Conservation (phyloP, 305 asterid genomes). For the Solanum hybrid region DNA sequence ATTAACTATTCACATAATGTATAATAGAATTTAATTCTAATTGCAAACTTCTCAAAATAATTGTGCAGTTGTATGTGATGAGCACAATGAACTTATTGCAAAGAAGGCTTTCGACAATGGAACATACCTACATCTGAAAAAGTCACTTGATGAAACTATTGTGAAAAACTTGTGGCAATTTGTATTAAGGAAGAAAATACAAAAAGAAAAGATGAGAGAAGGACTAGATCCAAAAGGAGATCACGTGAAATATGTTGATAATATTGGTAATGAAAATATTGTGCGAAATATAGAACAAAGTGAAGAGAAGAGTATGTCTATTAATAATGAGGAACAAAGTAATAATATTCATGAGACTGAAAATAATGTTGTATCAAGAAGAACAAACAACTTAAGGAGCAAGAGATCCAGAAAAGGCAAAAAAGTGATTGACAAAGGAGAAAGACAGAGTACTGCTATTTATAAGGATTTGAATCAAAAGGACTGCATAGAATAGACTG, state of each 20-base stretch:
- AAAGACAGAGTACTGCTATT: too few relatives aligned
- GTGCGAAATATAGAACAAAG: too few relatives aligned
- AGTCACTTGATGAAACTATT: neutral
- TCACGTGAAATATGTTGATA: too few relatives aligned
- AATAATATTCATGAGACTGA: too few relatives aligned
- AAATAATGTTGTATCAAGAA: neutral
- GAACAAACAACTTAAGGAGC: neutral
- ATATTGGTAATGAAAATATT: too few relatives aligned
- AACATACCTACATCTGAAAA: neutral
- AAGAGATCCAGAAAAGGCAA: neutral
- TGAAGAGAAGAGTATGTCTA: too few relatives aligned
- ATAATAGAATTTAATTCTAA: neutral
- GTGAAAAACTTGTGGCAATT: neutral
- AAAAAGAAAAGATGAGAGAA: neutral
- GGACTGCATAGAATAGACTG: too few relatives aligned
- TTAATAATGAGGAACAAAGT: too few relatives aligned
- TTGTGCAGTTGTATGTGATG: neutral
- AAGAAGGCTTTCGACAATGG: neutral
- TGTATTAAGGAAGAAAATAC: neutral
- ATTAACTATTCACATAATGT: neutral
- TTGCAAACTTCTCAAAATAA: neutral
- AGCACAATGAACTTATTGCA: neutral
- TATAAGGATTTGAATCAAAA: too few relatives aligned
- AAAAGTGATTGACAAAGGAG: neutral
- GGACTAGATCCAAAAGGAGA: too few relatives aligned